phyloP scores from a whole-genome alignment of 2,329 filamentous ascomycete genomes.

The Tothia fuscella region DNA sequence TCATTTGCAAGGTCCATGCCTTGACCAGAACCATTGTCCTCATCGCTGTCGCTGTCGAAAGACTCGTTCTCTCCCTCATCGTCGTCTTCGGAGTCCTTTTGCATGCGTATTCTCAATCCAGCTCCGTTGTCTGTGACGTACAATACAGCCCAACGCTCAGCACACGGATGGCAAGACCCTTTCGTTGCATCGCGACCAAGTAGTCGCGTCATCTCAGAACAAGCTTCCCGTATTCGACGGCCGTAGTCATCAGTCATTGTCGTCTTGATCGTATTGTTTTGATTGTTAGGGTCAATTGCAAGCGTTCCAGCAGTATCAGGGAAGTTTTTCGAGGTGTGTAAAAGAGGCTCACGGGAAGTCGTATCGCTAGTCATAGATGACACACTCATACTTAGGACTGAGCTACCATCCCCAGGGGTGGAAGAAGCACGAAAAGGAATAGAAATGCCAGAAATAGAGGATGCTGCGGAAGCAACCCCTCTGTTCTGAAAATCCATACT shows the following conservation, averaged over 20 bases:
- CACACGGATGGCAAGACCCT: constrained; percentile 64
- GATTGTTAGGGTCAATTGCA: constrained; percentile 13
- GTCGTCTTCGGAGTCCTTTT: constrained; percentile 53
- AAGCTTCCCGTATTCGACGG: constrained; percentile 48
- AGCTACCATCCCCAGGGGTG: constrained; percentile 50
- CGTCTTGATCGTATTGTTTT: constrained; percentile 7
- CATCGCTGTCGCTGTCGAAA: constrained; percentile 35
- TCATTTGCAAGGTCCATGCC: constrained; percentile 58
- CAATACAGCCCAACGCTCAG: constrained; percentile 71
- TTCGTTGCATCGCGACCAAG: constrained; percentile 53
- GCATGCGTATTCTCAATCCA: constrained; percentile 58
- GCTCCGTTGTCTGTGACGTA: constrained; percentile 66
- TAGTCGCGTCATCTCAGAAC: constrained; percentile 58
- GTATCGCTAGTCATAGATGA: constrained; percentile 64
- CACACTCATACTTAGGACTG: constrained; percentile 59
- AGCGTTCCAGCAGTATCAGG: constrained; percentile 15
- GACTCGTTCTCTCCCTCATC: constrained; percentile 50
- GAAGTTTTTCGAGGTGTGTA: constrained; percentile 32
- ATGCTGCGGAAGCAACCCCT: constrained; percentile 35
- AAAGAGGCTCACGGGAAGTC: constrained; percentile 51
- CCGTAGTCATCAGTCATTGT: constrained; percentile 28
- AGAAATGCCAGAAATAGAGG: constrained; percentile 37
- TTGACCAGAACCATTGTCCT: constrained; percentile 31
- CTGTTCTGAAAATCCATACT: constrained; percentile 35
- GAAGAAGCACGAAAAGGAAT: constrained; percentile 40